Evolutionary conservation across 164 flowering plant genomes (phyloP), one percentile per base, ranked within the genome.

Genomic region (Houttuynia cordata): DNA sequence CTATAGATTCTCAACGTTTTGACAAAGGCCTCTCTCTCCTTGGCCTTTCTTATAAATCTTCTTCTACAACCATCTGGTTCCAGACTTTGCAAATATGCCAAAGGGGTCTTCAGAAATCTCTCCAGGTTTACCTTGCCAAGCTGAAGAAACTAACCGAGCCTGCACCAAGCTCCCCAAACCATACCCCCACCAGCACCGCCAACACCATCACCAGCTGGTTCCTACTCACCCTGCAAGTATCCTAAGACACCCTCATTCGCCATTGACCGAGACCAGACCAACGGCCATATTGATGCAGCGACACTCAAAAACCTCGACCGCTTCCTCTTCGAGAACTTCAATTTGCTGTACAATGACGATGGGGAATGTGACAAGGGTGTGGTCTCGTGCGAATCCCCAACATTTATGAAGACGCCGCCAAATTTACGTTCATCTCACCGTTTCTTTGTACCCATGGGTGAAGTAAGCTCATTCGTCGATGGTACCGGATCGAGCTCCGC

Each of bases 291-390:
- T 20, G 61, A 61, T 0, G 83, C 84, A 0, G 94, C 91, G 0
- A 80, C 91, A 1, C 78, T 88, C 12, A 63, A 82, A 10, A 96
- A 91, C 51, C 56, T 83, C 21, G 96, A 91, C 47, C 73, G 69
- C 0, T 86, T 87, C 57, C 78, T 84, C 10, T 66, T 70, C 19
- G 90, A 86, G 73, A 84, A 91, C 53, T 86, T 91, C 78, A 78
- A 60, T 59, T 84, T 93, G 0, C 72, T 84, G 24, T 84, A 80
- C 57, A 60, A 57, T 3, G 40, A 68, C 3, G 77, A 82, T 8
- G 57, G 20, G 22, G 67, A 63, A 17, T 62, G 15, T 4, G 61
- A 41, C 13, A n/a, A 62, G 30, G 56, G 21, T 8, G 52, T 59
- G 9, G 15, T 60, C 52, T 34, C 57, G 8, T 58, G 51, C 24